A percentile compares a stretch with the other conserved stretches of the same genome.
phyloP scores from a whole-genome alignment of 2,329 filamentous ascomycete species.

The Fusarium camptoceras region DNA sequence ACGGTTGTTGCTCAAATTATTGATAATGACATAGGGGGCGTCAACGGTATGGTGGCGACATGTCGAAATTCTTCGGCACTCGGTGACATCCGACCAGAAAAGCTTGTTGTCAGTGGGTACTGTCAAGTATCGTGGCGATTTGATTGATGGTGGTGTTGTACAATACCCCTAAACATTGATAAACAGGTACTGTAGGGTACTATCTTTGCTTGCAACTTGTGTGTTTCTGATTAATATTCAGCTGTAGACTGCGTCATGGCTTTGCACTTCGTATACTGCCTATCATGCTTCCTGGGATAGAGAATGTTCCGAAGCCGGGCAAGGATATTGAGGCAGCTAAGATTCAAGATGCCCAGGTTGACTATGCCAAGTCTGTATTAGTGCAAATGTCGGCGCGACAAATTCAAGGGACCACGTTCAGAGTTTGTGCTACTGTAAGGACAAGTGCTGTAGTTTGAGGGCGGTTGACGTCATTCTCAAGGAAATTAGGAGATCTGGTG shows the following conservation, averaged over 20 bases:
- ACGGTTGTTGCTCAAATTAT: background rate
- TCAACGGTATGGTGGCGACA: conserved; percentile 17
- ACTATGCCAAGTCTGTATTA: conserved; percentile 25
- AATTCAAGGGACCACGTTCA: conserved; percentile 29
- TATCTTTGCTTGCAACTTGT: background rate
- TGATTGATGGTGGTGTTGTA: conserved; percentile 15
- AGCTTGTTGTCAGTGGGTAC: conserved; percentile 26
- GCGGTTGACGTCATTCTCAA: conserved; percentile 36
- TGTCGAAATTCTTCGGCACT: conserved; percentile 8
- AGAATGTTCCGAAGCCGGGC: background rate
- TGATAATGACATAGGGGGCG: conserved; percentile 30
- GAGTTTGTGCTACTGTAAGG: background rate
- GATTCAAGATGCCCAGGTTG: conserved; percentile 1
- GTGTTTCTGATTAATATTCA: background rate
- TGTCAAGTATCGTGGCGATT: background rate
- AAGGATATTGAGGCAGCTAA: conserved; percentile 4
- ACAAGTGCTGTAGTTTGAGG: background rate
- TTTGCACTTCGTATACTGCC: background rate
- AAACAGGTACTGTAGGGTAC: background rate
- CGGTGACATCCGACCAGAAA: conserved; percentile 30
- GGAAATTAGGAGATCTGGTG: conserved; percentile 25
- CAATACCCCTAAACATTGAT: background rate
- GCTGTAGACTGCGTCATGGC: background rate
- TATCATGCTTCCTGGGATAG: background rate
- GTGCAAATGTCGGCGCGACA: conserved; percentile 19